These are phyloP conservation scores for Aotearoamyces nothofagi DNA, from an alignment of 2,329 filamentous ascomycete species.

Conservation along the genomic window DNA sequence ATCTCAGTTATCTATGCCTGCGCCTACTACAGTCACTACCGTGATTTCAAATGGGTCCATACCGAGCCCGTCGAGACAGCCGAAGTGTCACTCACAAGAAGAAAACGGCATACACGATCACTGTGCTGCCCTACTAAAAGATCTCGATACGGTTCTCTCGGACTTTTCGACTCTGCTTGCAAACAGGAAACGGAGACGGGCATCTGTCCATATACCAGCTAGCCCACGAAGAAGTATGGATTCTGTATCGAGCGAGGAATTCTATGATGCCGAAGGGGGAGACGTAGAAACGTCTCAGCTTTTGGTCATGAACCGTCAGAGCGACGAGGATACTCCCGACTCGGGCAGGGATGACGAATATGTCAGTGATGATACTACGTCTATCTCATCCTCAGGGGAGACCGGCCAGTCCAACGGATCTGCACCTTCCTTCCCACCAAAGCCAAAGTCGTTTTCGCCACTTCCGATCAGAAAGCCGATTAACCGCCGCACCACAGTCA, in stretches of 20 bases:
- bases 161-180: conserved; percentile 68
- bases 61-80: conserved; percentile 7
- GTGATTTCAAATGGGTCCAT: conserved; percentile 10
- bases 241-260: conserved; percentile 71
- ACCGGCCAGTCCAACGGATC: conserved; percentile 39
- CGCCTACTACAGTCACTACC: conserved; percentile 8
- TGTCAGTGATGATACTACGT: conserved; percentile 31
- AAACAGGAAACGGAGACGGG: conserved; percentile 65
- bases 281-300: conserved; percentile 46
- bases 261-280: conserved; percentile 78
- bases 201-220: conserved; percentile 35
- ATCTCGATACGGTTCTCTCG: conserved; percentile 68
- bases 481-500: conserved; percentile 53
- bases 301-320: conserved; percentile 58
- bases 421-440: conserved; percentile 59
- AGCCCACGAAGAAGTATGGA: conserved; percentile 53
- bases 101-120: conserved; percentile 64
- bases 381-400: conserved; percentile 41
- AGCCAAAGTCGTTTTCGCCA: conserved; percentile 61
- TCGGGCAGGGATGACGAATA: conserved; percentile 39
- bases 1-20: conserved; percentile 16
- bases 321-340: conserved; percentile 47
- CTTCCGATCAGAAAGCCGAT: conserved; percentile 56
- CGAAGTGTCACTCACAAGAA: conserved; percentile 23
- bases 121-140: conserved; percentile 66